Evolutionary conservation across 805 yeast species (phyloP).

Genomic region (Candida chauliodis): DNA sequence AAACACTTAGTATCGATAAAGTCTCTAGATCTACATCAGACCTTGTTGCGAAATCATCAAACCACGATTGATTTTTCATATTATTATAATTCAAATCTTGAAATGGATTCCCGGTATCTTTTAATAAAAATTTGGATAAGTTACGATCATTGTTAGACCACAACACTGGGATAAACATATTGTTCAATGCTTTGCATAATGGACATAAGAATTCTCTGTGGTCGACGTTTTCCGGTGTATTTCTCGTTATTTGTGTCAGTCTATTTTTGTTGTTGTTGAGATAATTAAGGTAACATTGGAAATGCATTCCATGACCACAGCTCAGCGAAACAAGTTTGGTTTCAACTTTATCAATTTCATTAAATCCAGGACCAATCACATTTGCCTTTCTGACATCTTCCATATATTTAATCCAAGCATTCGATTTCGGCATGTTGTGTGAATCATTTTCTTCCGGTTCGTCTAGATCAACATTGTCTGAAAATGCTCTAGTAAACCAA

Average conservation of each 20-base stretch:
- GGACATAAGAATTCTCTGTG: conserved; percentile 84
- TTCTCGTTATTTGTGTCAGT: conserved; percentile 73
- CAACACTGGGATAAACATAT: conserved; percentile 74
- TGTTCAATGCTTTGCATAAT: conserved; percentile 81
- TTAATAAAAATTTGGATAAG: conserved; percentile 19
- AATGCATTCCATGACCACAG: conserved; percentile 95
- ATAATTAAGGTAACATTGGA: conserved; percentile 66
- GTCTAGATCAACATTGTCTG: conserved; percentile 43
- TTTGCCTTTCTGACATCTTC: conserved; percentile 28
- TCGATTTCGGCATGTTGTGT: conserved; percentile 15
- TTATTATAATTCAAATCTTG: conserved; percentile 13
- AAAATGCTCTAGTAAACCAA: conserved; percentile 64
- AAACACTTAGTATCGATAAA: conserved; percentile 21
- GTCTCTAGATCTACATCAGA: conserved; percentile 22
- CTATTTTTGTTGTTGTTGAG: conserved; percentile 52
- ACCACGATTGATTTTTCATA: conserved; percentile 23
- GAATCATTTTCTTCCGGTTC: conserved; percentile 9
- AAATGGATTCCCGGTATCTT: conserved; percentile 12
- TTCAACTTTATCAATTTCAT: conserved; percentile 34
- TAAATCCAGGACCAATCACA: conserved; percentile 73
- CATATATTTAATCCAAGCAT: conserved; percentile 39
- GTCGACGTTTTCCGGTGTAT: conserved; percentile 70
- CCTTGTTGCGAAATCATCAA: conserved; percentile 16
- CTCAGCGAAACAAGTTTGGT: conserved; percentile 56
- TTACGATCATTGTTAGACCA: conserved; percentile 49